Evolutionary conservation across 1,139 yeast genomes (phyloP), one percentile per base, ranked within the genome.

Genomic region (Geotrichum bryndzae): DNA sequence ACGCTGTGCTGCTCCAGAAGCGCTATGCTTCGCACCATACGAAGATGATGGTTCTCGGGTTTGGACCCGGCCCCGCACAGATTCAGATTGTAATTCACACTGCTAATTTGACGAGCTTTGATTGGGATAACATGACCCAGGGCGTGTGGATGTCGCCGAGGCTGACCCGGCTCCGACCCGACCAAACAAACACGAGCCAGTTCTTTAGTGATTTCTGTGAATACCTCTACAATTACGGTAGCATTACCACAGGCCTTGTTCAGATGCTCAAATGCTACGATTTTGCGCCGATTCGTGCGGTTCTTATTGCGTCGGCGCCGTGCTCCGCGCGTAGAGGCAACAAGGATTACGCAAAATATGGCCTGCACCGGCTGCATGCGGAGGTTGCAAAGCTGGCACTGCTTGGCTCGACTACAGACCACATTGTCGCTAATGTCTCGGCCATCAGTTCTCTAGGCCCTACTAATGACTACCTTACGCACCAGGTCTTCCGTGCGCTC

Each of bases 61-160:
- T 69, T 58, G 64, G 61, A 2, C 63, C 64, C 2, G 64, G 61
- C 2, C 63, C 64, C 2, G 65, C 64, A 1, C 56, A 63, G 8
- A 62, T 67, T 22, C 75, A 72, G 57, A 65, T 74, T 6, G 71
- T 74, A 13, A 67, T 74, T 7, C 76, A 72, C 60, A 74, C 77
- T 0, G 75, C 75, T n/a, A 74, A 74, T 55, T 38, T 74, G 65
- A 72, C 72, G 11, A 64, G 61, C 27, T 66, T 68, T 50, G 77
- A 74, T 62, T 74, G 77, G 77, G 64, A 58, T 1, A 69, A 68
- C 58, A 69, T 72, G 72, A 67, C 74, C 33, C 73, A 73, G 58
- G 75, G 73, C 0, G 68, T 68, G 2, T 74, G 76, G 77, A 63
- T 65, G 31, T 68, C 72, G 22, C 73, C 72, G 1, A 58, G 67